phyloP scores from a whole-genome alignment of 495 filamentous ascomycete species.

The Viridothelium virens region DNA sequence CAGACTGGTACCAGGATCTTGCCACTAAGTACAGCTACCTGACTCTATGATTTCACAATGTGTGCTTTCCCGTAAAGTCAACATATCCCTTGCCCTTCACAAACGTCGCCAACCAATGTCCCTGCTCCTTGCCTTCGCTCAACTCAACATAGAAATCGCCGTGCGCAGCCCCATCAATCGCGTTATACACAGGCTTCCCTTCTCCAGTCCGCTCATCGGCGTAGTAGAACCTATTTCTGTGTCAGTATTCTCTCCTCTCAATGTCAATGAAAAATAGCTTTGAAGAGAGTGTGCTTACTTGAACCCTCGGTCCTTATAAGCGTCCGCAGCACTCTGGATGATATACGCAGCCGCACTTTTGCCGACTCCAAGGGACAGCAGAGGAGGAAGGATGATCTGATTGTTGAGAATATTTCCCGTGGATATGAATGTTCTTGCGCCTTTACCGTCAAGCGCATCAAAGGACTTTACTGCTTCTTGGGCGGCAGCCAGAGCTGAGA shows the following conservation, averaged over 20 bases:
- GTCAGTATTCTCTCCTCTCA: no score
- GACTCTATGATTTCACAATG: no score
- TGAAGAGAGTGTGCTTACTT: conserved; percentile 22
- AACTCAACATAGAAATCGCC: conserved; percentile 37
- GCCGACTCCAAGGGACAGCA: conserved; percentile 33
- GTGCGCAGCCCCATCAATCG: conserved; percentile 34
- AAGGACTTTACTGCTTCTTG: conserved; percentile 39
- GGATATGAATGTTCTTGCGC: conserved; percentile 41
- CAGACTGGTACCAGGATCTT: not conserved
- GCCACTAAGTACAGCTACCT: no score
- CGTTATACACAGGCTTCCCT: conserved; percentile 26
- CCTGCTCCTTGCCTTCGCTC: conserved; percentile 24
- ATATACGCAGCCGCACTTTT: conserved; percentile 36
- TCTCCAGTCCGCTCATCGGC: conserved; percentile 37
- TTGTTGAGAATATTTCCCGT: conserved; percentile 39
- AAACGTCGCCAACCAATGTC: conserved; percentile 38
- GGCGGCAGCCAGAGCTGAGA: conserved; percentile 38
- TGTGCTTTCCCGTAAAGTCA: not conserved
- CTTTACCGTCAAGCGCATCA: conserved; percentile 32
- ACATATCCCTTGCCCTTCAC: conserved; percentile 26
- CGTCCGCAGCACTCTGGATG: conserved; percentile 34
- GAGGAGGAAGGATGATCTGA: conserved; percentile 24
- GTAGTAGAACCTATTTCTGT: conserved; percentile 24
- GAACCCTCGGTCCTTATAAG: conserved; percentile 31
- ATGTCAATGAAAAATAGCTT: conserved; percentile 20